Conservation (phyloP, 139 green algal genomes). For the Tetradesmus lagerheimii region DNA sequence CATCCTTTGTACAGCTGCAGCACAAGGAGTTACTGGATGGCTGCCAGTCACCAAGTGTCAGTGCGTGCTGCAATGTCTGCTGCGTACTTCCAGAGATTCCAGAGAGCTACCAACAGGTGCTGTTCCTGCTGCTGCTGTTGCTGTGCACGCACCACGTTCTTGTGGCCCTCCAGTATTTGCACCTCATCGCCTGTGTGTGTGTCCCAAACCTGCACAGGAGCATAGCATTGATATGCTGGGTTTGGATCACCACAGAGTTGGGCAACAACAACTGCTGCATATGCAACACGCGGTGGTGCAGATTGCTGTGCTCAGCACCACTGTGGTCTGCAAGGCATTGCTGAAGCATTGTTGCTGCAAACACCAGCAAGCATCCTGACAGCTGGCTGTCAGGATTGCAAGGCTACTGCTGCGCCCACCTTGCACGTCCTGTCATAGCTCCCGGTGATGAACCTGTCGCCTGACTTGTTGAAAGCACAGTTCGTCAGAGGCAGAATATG, state of each 20-base stretch:
- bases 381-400: not conserved
- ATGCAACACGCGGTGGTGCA: not conserved
- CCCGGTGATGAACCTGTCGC: conserved; percentile 84
- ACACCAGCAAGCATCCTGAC: not conserved
- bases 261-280: not conserved
- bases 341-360: not conserved
- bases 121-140: not conserved
- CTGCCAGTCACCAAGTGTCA: not conserved
- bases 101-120: not conserved
- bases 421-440: conserved; percentile 86
- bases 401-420: conserved; percentile 47
- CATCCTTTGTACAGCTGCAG: not conserved
- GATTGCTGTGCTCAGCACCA: not conserved
- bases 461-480: conserved; percentile 88
- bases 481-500: conserved; percentile 87
- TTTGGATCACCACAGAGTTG: not conserved
- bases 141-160: conserved; percentile 74
- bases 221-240: not conserved
- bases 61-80: not conserved
- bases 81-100: too few relatives aligned
- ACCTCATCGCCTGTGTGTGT: conserved; percentile 81
- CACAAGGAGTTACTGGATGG: not conserved
- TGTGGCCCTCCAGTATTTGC: conserved; percentile 82
- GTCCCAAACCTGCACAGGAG: conserved; percentile 68
- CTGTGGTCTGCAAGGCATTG: not conserved